Percentiles rank a stretch among this genome's conserved stretches.
phyloP scores from a whole-genome alignment of 2,329 filamentous ascomycete genomes.

The Cadophora sp. region DNA sequence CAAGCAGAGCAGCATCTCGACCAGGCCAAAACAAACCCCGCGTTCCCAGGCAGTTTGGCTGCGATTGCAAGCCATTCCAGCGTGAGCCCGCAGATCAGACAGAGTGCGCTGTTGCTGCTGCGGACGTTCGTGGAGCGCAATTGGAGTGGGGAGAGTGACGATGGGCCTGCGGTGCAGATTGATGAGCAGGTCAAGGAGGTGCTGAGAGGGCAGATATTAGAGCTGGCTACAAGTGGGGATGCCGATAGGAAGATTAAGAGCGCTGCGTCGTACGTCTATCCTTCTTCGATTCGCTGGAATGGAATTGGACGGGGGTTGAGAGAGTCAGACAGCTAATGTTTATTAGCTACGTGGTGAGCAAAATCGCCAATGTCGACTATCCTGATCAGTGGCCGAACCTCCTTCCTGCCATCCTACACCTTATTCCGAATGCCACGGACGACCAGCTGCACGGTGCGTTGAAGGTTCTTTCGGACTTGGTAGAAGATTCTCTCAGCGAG shows the following conservation, averaged over 20 bases:
- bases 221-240: slow-evolving; percentile 74
- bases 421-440: slow-evolving; percentile 79
- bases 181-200: slow-evolving; percentile 75
- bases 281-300: no score
- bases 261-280: slow-evolving; percentile 74
- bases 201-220: slow-evolving; percentile 76
- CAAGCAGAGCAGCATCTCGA: slow-evolving; percentile 71
- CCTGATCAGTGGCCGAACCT: slow-evolving; percentile 94
- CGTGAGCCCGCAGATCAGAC: slow-evolving; percentile 77
- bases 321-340: slow-evolving; percentile 22
- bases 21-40: slow-evolving; percentile 60
- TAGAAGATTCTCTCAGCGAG: slow-evolving; percentile 92
- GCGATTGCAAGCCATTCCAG: slow-evolving; percentile 80
- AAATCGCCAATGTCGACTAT: slow-evolving; percentile 92
- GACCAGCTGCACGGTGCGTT: slow-evolving; percentile 87
- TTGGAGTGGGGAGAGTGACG: slow-evolving; percentile 80
- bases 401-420: slow-evolving; percentile 77
- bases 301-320: not conserved
- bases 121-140: slow-evolving; percentile 84
- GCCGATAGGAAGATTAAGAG: slow-evolving; percentile 85
- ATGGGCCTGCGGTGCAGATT: slow-evolving; percentile 67
- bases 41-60: slow-evolving; percentile 80
- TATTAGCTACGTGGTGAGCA: slow-evolving; percentile 76
- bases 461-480: slow-evolving; percentile 85
- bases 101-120: slow-evolving; percentile 80